Evolutionary conservation across 129 eudicot genomes (phyloP).

Genomic region (Chrysanthemum lavandulifolium): DNA sequence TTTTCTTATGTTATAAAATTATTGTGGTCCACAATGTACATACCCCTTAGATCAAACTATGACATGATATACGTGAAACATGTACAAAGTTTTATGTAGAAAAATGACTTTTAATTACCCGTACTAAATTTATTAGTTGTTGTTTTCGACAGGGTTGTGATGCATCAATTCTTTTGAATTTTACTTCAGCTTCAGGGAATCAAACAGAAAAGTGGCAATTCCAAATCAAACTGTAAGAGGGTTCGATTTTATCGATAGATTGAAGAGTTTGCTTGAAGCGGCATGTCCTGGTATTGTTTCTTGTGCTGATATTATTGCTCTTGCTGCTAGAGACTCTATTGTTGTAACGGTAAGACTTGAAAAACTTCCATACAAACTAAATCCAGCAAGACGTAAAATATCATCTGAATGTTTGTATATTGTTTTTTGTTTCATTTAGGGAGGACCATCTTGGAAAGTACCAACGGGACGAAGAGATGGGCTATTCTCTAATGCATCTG

Average conservation of each 20-base stretch:
- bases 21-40: no score
- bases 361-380: neutral
- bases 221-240: slow-evolving; percentile 71
- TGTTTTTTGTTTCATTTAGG: slow-evolving; percentile 34
- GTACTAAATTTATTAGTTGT: neutral
- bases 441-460: slow-evolving; percentile 88
- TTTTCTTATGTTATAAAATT: no score
- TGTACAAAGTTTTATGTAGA: neutral
- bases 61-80: neutral
- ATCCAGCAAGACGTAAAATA: neutral
- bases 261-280: slow-evolving; percentile 66
- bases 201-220: slow-evolving; percentile 61
- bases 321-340: slow-evolving; percentile 78
- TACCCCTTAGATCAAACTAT: no score
- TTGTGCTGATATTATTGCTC: slow-evolving; percentile 78
- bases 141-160: slow-evolving; percentile 71
- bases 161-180: slow-evolving; percentile 69
- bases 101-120: neutral
- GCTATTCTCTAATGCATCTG: slow-evolving; percentile 60
- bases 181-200: slow-evolving; percentile 57
- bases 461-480: slow-evolving; percentile 94
- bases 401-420: neutral
- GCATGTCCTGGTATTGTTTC: slow-evolving; percentile 91
- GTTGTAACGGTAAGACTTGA: slow-evolving; percentile 50
- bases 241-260: slow-evolving; percentile 67